A percentile compares a stretch with the other conserved stretches of the same genome.
Conservation (phyloP, 768 basidiomycete genomes). For the Lactarius hengduanensis region DNA sequence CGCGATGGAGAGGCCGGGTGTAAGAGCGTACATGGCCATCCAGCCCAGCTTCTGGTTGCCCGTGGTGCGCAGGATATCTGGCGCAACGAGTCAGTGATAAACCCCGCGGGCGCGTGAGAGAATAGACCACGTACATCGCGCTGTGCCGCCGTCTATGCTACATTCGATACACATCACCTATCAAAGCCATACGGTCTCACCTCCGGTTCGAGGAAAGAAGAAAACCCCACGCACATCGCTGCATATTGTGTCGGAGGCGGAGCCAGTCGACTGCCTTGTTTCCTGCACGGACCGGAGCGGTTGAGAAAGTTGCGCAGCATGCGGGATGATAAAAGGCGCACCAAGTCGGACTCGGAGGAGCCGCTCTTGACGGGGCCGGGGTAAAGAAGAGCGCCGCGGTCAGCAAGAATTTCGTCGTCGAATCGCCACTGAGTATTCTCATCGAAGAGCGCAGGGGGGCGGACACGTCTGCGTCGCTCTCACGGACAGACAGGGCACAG, state of each 20-base stretch:
- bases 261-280: neutral
- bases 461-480: neutral
- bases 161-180: too few relatives aligned
- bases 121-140: too few relatives aligned
- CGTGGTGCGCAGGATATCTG: constrained; percentile 30
- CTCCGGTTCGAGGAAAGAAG: too few relatives aligned
- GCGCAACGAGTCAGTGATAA: neutral
- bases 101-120: too few relatives aligned
- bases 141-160: too few relatives aligned
- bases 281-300: neutral
- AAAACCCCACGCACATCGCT: neutral
- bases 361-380: neutral
- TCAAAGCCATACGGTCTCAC: too few relatives aligned
- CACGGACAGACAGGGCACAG: neutral
- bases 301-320: neutral
- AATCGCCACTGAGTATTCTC: neutral
- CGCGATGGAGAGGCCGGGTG: too few relatives aligned
- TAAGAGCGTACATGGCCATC: constrained; percentile 30
- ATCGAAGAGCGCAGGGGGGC: neutral
- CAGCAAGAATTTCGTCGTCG: neutral
- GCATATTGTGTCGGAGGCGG: constrained; percentile 11
- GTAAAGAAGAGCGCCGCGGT: neutral
- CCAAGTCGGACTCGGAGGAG: neutral
- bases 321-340: neutral
- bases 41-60: constrained; percentile 27